phyloP scores from a whole-genome alignment of 495 filamentous ascomycete species.

The Aspergillus cristatus region DNA sequence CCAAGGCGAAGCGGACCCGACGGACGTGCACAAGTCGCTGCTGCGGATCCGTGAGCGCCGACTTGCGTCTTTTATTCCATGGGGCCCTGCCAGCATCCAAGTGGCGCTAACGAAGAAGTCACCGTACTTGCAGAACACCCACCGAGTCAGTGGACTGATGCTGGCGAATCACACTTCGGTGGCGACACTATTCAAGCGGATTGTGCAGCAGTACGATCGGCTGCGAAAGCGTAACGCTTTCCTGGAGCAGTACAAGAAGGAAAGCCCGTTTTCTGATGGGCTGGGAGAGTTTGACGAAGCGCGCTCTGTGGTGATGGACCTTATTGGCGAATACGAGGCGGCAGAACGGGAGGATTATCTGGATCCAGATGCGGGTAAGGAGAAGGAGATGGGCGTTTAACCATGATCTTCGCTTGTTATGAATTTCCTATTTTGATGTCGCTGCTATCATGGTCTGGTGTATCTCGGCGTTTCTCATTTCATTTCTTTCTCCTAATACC shows the following conservation, averaged over 20 bases:
- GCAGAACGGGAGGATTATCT: constrained; percentile 86
- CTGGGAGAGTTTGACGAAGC: constrained; percentile 95
- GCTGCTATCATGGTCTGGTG: too few species aligned
- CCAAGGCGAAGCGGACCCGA: constrained; percentile 94
- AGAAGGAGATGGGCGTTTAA: constrained; percentile 30
- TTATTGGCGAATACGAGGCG: constrained; percentile 91
- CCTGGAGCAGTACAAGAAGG: constrained; percentile 90
- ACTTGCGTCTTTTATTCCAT: constrained; percentile 93
- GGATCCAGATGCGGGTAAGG: constrained; percentile 52
- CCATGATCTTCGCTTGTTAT: constrained; percentile 3
- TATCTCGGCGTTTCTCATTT: too few species aligned
- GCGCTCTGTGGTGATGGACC: constrained; percentile 73
- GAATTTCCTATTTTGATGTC: constrained; percentile 3
- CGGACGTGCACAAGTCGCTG: constrained; percentile 93
- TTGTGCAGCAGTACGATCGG: constrained; percentile 79
- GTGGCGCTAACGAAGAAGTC: constrained; percentile 94
- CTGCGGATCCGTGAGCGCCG: constrained; percentile 91
- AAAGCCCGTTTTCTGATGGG: constrained; percentile 80
- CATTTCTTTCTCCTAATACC: constrained; percentile 4
- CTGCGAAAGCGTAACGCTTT: constrained; percentile 96
- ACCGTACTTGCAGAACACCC: constrained; percentile 77
- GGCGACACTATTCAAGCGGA: constrained; percentile 91
- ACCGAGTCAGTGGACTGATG: constrained; percentile 95
- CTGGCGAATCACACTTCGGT: constrained; percentile 97
- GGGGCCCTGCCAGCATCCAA: constrained; percentile 97